phyloP scores from a whole-genome alignment of 2,329 filamentous ascomycete species.

The Exophiala calicioides region DNA sequence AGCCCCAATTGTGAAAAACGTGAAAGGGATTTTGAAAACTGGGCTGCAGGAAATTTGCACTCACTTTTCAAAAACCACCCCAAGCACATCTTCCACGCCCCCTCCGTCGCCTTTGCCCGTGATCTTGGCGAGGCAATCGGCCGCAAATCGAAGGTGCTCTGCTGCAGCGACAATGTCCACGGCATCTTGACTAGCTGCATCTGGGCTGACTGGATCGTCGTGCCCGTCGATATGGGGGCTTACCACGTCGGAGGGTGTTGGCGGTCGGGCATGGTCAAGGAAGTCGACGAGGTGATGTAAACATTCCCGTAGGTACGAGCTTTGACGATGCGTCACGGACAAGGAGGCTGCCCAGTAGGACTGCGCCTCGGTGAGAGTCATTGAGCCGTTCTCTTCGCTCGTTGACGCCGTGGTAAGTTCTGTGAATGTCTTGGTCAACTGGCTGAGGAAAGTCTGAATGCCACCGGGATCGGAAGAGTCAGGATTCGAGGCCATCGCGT shows the following conservation, averaged over 20 bases:
- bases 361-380: slow-evolving; percentile 39
- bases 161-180: slow-evolving; percentile 87
- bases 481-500: slow-evolving; percentile 42
- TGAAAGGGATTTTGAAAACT: slow-evolving; percentile 11
- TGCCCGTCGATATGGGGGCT: slow-evolving; percentile 14
- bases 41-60: too few species aligned
- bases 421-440: slow-evolving; percentile 68
- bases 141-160: slow-evolving; percentile 80
- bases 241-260: slow-evolving; percentile 24
- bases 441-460: slow-evolving; percentile 67
- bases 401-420: slow-evolving; percentile 63
- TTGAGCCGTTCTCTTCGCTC: slow-evolving; percentile 32
- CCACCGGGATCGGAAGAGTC: slow-evolving; percentile 52
- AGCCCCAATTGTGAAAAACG: slow-evolving; percentile 9
- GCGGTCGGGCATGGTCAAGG: slow-evolving; percentile 42
- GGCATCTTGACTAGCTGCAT: slow-evolving; percentile 27
- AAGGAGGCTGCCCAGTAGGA: slow-evolving; percentile 72
- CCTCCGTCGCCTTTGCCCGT: slow-evolving; percentile 79
- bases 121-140: slow-evolving; percentile 77
- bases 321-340: slow-evolving; percentile 87
- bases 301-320: slow-evolving; percentile 75
- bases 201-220: slow-evolving; percentile 26
- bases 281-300: slow-evolving; percentile 72
- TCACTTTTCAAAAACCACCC: slow-evolving; percentile 97
- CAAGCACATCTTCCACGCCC: slow-evolving; percentile 92